A percentile compares a stretch with the other conserved stretches of the same genome.
phyloP scores from a whole-genome alignment of 2,329 filamentous ascomycete genomes.

The Aspergillus ochraceus region DNA sequence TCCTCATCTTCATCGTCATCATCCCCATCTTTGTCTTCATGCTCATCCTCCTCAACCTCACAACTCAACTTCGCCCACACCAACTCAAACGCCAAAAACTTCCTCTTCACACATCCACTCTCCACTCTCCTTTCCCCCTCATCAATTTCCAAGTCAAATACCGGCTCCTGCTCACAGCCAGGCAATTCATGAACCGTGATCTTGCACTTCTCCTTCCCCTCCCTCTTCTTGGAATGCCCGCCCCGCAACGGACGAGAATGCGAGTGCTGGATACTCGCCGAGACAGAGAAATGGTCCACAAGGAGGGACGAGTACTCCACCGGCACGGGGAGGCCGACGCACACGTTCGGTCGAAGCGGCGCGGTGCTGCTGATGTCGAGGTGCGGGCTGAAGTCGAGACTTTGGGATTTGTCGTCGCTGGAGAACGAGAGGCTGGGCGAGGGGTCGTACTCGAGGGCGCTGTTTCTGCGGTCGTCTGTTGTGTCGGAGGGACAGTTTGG shows the following conservation, averaged over 20 bases:
- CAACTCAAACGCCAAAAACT: slow-evolving; percentile 25
- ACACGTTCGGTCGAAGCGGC: slow-evolving; percentile 23
- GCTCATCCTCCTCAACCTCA: slow-evolving; percentile 1
- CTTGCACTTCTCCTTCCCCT: slow-evolving; percentile 25
- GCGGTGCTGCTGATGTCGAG: slow-evolving; percentile 22
- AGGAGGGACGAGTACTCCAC: slow-evolving; percentile 21
- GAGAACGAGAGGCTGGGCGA: not conserved
- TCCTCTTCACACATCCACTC: slow-evolving; percentile 26
- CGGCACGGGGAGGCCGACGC: slow-evolving; percentile 27
- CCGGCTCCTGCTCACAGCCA: slow-evolving; percentile 30
- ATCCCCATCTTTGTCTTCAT: no score
- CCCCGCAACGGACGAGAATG: not conserved
- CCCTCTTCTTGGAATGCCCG: not conserved
- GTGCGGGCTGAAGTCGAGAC: not conserved
- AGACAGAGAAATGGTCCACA: slow-evolving; percentile 29
- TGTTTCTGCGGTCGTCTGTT: not conserved
- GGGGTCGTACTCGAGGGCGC: not conserved
- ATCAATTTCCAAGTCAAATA: slow-evolving; percentile 24
- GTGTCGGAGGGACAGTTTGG: slow-evolving; percentile 24
- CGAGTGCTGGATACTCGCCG: slow-evolving; percentile 19
- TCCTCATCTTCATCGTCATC: slow-evolving; percentile 1
- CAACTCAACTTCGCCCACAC: slow-evolving; percentile 36
- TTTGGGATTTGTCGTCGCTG: no score
- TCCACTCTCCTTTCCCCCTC: slow-evolving; percentile 3
- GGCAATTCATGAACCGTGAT: slow-evolving; percentile 35